phyloP scores from a whole-genome alignment of 2,329 filamentous ascomycete genomes.

The Fusarium protoensiforme region DNA sequence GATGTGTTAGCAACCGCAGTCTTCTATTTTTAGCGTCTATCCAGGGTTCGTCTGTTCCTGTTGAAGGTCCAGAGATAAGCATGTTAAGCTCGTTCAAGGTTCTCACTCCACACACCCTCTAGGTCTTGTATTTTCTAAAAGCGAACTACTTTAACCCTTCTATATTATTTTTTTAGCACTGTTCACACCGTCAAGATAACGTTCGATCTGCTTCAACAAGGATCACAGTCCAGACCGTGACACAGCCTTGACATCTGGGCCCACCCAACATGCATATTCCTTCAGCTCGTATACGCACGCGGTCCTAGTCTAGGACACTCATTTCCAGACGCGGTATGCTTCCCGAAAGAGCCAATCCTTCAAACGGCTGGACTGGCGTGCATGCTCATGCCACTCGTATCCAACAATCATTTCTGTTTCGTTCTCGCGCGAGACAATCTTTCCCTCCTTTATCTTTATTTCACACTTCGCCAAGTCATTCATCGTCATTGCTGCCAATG shows the following conservation, averaged over 20 bases:
- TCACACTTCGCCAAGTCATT: not conserved
- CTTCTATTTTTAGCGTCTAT: not conserved
- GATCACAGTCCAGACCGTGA: not conserved
- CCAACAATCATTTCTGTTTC: not conserved
- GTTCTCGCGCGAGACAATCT: not conserved
- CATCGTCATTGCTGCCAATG: not conserved
- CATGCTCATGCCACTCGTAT: not conserved
- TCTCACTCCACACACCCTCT: not conserved
- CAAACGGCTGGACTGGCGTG: not conserved
- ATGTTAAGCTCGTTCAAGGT: not conserved
- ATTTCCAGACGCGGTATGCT: not conserved
- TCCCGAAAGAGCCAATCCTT: not conserved
- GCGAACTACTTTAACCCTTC: too few species aligned
- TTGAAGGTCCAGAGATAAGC: not conserved
- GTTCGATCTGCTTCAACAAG: not conserved
- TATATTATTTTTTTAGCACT: too few species aligned
- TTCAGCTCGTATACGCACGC: not conserved
- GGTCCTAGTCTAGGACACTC: not conserved
- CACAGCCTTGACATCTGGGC: not conserved
- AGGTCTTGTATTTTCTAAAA: not conserved
- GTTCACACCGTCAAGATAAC: too few species aligned
- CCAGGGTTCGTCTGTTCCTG: not conserved
- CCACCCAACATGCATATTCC: not conserved
- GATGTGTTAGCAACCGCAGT: not conserved
- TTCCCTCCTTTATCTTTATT: not conserved